phyloP scores from a whole-genome alignment of 2,329 filamentous ascomycete species.

The Verticillium nonalfalfae region DNA sequence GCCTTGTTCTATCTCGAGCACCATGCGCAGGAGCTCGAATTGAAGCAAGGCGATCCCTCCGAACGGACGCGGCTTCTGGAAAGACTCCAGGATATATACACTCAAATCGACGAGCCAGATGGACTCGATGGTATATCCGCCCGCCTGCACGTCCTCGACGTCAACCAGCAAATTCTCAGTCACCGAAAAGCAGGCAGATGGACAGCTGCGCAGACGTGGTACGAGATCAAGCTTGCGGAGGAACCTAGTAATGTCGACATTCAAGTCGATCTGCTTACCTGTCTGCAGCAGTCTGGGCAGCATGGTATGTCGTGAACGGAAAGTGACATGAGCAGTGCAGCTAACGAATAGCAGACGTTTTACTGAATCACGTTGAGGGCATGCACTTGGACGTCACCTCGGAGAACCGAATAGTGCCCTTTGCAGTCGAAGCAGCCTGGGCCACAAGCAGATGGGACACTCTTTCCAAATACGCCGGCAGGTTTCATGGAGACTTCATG shows the following conservation, averaged over 20 bases:
- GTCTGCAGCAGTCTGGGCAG: constrained; percentile 91
- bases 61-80: constrained; percentile 64
- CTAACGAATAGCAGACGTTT: constrained; percentile 52
- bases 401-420: constrained; percentile 64
- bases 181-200: constrained; percentile 90
- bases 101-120: constrained; percentile 95
- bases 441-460: constrained; percentile 76
- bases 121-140: constrained; percentile 91
- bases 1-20: constrained; percentile 95
- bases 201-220: constrained; percentile 96
- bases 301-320: constrained; percentile 56
- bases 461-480: constrained; percentile 58
- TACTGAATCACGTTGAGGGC: constrained; percentile 80
- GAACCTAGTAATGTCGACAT: constrained; percentile 70
- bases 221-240: constrained; percentile 81
- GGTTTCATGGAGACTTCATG: constrained; percentile 43
- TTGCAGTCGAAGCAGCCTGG: constrained; percentile 89
- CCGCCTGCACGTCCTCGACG: constrained; percentile 77
- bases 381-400: constrained; percentile 52
- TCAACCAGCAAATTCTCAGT: constrained; percentile 88
- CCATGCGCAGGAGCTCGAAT: constrained; percentile 57
- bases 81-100: constrained; percentile 86
- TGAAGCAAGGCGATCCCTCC: constrained; percentile 36
- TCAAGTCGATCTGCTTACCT: constrained; percentile 78
- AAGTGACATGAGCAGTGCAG: neutral